phyloP scores from a whole-genome alignment of 306 rosid genomes.

The Sesbania bispinosa region DNA sequence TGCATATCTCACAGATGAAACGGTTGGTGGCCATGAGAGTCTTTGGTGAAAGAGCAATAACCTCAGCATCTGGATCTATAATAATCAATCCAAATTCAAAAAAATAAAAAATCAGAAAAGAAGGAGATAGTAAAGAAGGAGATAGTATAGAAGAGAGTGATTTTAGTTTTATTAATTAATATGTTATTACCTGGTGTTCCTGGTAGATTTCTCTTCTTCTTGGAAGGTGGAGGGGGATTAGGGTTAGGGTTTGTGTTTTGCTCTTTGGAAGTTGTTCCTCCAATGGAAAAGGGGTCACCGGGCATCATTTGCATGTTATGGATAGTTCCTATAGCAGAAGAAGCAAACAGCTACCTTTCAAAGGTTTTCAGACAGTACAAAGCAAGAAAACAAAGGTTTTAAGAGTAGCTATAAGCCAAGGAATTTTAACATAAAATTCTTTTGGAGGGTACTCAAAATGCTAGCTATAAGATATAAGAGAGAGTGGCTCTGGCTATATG shows the following conservation, averaged over 20 bases:
- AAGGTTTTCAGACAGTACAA: conserved; percentile 43
- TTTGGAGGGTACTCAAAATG: conserved; percentile 45
- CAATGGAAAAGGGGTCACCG: conserved; percentile 61
- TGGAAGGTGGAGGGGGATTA: conserved; percentile 33
- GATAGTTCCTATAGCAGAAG: conserved; percentile 9
- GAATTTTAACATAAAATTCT: conserved; percentile 39
- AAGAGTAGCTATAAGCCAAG: conserved; percentile 45
- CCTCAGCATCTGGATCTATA: conserved; percentile 98
- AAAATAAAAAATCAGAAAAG: no score
- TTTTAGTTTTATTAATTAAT: neutral
- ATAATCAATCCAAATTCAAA: neutral
- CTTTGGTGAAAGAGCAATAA: conserved; percentile 80
- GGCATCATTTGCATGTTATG: conserved; percentile 53
- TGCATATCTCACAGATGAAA: conserved; percentile 91
- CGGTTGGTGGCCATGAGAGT: conserved; percentile 92
- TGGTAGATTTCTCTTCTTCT: conserved; percentile 90
- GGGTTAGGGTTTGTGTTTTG: conserved; percentile 68
- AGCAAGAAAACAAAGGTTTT: conserved; percentile 46
- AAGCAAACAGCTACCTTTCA: conserved; percentile 44
- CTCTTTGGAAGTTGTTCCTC: conserved; percentile 53
- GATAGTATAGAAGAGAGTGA: no score
- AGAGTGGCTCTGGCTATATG: conserved; percentile 10
- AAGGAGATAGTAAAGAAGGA: no score
- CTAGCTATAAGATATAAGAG: conserved; percentile 35
- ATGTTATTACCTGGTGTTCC: conserved; percentile 75